Evolutionary conservation across 2,329 filamentous ascomycete species (phyloP).

Genomic region (Plectosphaerella plurivora): DNA sequence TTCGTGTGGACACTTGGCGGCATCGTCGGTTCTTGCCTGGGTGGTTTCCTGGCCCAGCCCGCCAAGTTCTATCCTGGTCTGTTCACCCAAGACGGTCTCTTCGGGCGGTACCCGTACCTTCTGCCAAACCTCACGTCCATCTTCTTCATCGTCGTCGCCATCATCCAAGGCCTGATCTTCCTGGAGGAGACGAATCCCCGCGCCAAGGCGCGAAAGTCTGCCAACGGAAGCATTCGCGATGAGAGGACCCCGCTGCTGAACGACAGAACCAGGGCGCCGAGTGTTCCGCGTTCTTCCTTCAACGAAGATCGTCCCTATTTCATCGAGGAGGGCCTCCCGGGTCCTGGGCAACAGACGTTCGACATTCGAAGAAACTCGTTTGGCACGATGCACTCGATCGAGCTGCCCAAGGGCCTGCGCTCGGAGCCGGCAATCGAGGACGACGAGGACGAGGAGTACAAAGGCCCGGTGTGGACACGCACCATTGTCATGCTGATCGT

Average conservation of each 20-base stretch:
- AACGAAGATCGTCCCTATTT: constrained; percentile 21
- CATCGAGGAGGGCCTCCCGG: constrained; percentile 27
- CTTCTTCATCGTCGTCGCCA: constrained; percentile 57
- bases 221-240: not conserved
- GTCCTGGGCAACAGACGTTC: constrained; percentile 27
- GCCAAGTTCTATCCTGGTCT: constrained; percentile 26
- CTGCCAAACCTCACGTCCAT: constrained; percentile 53
- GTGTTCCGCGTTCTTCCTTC: constrained; percentile 12
- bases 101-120: constrained; percentile 67
- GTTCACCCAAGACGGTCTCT: constrained; percentile 33
- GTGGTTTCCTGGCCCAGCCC: constrained; percentile 29
- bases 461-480: constrained; percentile 28
- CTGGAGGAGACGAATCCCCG: constrained; percentile 41
- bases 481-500: constrained; percentile 36
- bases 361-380: constrained; percentile 32
- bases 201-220: constrained; percentile 5
- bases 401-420: constrained; percentile 17
- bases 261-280: constrained; percentile 21
- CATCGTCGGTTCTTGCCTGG: constrained; percentile 31
- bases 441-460: constrained; percentile 10
- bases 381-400: constrained; percentile 35
- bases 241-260: constrained; percentile 19
- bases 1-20: constrained; percentile 32
- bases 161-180: constrained; percentile 60
- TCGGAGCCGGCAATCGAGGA: constrained; percentile 1